phyloP scores from a whole-genome alignment of 2,329 filamentous ascomycete species.

The Lecanicillium sp. region DNA sequence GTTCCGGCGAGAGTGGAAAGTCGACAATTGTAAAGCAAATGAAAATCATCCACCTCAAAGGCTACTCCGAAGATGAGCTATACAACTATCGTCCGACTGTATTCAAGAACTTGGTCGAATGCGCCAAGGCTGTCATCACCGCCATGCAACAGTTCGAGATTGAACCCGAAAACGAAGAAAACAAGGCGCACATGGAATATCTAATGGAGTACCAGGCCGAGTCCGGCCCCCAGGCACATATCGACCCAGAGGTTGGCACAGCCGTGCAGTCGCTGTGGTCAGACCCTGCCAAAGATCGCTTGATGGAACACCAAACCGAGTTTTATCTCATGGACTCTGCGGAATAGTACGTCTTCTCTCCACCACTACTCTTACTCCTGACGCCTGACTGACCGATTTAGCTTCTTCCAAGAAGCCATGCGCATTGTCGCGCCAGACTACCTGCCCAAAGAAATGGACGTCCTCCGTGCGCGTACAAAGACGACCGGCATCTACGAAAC shows the following conservation, averaged over 20 bases:
- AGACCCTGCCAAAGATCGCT: constrained; percentile 71
- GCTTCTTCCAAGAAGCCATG: constrained; percentile 90
- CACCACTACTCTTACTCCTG: neutral
- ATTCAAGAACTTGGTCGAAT: constrained; percentile 97
- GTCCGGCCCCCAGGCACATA: constrained; percentile 76
- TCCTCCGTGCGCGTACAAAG: constrained; percentile 91
- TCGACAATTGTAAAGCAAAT: constrained; percentile 99
- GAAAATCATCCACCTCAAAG: constrained; percentile 99
- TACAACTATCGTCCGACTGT: constrained; percentile 92
- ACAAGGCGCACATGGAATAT: constrained; percentile 68
- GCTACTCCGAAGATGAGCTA: constrained; percentile 89
- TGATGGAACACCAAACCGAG: constrained; percentile 92
- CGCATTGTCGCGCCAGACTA: constrained; percentile 82
- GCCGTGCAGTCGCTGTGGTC: constrained; percentile 86
- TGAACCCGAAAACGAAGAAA: constrained; percentile 63
- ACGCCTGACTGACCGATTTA: constrained; percentile 28
- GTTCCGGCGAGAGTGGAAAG: constrained; percentile 96
- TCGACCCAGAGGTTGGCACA: constrained; percentile 72
- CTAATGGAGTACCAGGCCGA: constrained; percentile 84
- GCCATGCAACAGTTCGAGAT: constrained; percentile 92
- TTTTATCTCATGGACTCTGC: constrained; percentile 99
- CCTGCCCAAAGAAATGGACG: constrained; percentile 88
- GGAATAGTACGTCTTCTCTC: constrained; percentile 68
- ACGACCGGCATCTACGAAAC: constrained; percentile 99
- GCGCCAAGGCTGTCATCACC: constrained; percentile 83